Conservation (phyloP, 2,329 filamentous ascomycete genomes). For the Aspergillus neoniger region DNA sequence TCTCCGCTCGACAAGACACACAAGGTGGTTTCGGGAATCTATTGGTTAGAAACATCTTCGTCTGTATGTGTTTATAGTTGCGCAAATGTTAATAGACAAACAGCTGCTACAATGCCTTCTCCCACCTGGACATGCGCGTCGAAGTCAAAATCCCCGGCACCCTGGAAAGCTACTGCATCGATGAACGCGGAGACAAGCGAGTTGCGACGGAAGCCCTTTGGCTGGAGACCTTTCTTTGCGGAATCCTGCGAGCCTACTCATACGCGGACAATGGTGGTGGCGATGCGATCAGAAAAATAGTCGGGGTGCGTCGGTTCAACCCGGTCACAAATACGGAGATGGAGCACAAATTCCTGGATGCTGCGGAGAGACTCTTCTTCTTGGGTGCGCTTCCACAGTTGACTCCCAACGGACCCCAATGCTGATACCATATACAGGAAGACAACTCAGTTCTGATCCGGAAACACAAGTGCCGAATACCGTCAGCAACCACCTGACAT, state of each 20-base stretch:
- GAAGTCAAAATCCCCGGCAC: slow-evolving; percentile 96
- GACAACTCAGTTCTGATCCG: slow-evolving; percentile 93
- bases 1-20: slow-evolving; percentile 78
- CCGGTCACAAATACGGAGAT: slow-evolving; percentile 97
- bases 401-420: no score
- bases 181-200: slow-evolving; percentile 92
- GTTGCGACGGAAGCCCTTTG: slow-evolving; percentile 91
- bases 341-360: slow-evolving; percentile 92
- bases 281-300: slow-evolving; percentile 92
- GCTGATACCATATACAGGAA: slow-evolving; percentile 58
- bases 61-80: not conserved
- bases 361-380: slow-evolving; percentile 94
- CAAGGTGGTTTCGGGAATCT: slow-evolving; percentile 91
- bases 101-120: slow-evolving; percentile 98
- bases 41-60: slow-evolving; percentile 65
- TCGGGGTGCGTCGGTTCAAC: slow-evolving; percentile 96
- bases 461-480: slow-evolving; percentile 97
- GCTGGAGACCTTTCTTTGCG: slow-evolving; percentile 97
- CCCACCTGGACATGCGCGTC: slow-evolving; percentile 95
- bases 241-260: slow-evolving; percentile 88
- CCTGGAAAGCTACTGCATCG: slow-evolving; percentile 95
- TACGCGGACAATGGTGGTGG: slow-evolving; percentile 96
- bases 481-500: slow-evolving; percentile 91
- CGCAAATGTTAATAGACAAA: slow-evolving; percentile 19
- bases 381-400: slow-evolving; percentile 59